Evolutionary conservation across 1,284 basidiomycete genomes (phyloP).

Genomic region (Malassezia pachydermatis): DNA sequence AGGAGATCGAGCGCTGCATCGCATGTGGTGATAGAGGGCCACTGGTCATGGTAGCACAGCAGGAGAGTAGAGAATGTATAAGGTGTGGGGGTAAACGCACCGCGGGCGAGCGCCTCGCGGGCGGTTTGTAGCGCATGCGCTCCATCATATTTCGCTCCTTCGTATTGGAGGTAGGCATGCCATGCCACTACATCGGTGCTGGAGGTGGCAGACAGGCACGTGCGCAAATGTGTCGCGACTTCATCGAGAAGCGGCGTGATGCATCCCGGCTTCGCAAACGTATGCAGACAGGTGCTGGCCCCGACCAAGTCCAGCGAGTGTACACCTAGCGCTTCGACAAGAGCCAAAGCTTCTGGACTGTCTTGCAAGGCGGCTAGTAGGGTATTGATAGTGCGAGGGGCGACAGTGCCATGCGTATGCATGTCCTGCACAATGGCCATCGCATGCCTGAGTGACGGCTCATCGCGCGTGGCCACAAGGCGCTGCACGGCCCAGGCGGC

Average conservation of each 20-base stretch:
- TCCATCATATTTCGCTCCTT: slow-evolving; percentile 12
- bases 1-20: slow-evolving; percentile 29
- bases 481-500: slow-evolving; percentile 23
- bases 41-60: slow-evolving; percentile 13
- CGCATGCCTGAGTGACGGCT: too few relatives aligned
- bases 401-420: too few relatives aligned
- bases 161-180: slow-evolving; percentile 21
- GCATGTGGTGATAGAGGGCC: slow-evolving; percentile 20
- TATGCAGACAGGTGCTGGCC: slow-evolving; percentile 5
- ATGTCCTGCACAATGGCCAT: too few relatives aligned
- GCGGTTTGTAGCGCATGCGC: slow-evolving; percentile 18
- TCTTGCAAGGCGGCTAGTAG: neutral
- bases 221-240: slow-evolving; percentile 10
- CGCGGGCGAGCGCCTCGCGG: slow-evolving; percentile 1
- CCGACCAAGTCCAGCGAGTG: neutral
- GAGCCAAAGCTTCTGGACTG: neutral
- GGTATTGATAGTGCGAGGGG: neutral
- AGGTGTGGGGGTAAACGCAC: neutral
- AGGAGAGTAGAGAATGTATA: slow-evolving; percentile 17
- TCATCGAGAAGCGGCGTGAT: neutral
- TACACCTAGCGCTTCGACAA: neutral
- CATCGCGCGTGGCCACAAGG: slow-evolving; percentile 4
- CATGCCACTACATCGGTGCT: slow-evolving; percentile 8
- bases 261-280: neutral
- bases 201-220: neutral